phyloP scores from a whole-genome alignment of 2,329 filamentous ascomycete genomes.

The Colletotrichum sp. region DNA sequence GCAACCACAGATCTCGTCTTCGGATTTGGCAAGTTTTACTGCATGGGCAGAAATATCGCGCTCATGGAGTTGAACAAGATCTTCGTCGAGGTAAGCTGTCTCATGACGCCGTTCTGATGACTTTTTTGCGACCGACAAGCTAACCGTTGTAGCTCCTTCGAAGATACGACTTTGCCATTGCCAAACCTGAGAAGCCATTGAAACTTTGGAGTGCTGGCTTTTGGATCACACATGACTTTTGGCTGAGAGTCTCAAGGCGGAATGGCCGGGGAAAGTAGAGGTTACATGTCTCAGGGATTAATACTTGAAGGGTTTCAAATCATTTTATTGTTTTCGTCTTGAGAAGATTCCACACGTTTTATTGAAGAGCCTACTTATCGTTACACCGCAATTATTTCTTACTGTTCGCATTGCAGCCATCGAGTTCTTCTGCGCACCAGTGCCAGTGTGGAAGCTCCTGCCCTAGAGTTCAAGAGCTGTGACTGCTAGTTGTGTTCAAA shows the following conservation, averaged over 20 bases:
- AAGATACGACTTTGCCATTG: slow-evolving; percentile 25
- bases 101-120: slow-evolving; percentile 19
- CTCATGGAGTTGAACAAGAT: slow-evolving; percentile 49
- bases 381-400: background rate
- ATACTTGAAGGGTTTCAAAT: background rate
- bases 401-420: background rate
- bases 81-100: slow-evolving; percentile 42
- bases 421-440: background rate
- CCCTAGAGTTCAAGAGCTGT: background rate
- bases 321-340: background rate
- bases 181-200: slow-evolving; percentile 22
- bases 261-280: background rate
- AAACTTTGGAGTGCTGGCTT: slow-evolving; percentile 23
- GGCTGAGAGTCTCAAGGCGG: slow-evolving; percentile 20
- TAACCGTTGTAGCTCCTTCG: slow-evolving; percentile 20
- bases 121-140: background rate
- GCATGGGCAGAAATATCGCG: slow-evolving; percentile 49
- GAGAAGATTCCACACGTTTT: background rate
- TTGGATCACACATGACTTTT: slow-evolving; percentile 28
- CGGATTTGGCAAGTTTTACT: slow-evolving; percentile 44
- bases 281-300: background rate
- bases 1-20: slow-evolving; percentile 46
- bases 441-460: background rate
- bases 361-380: background rate
- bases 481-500: background rate